Percentiles rank a stretch among this genome's conserved stretches.
phyloP scores from a whole-genome alignment of 2,329 filamentous ascomycete species.

The Alternaria sp. region DNA sequence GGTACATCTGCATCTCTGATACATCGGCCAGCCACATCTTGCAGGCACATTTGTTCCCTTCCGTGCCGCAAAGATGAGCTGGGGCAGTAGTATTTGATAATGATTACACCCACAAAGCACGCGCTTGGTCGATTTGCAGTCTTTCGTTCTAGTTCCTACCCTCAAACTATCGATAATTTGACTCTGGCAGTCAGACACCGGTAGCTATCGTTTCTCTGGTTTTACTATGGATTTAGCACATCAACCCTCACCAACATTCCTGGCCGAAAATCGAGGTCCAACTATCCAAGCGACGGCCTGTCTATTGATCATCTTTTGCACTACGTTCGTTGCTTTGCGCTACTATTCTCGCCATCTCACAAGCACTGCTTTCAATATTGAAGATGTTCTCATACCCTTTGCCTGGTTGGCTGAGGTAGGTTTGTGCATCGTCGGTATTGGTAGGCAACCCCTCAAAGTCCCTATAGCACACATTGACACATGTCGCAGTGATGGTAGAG shows the following conservation, averaged over 20 bases:
- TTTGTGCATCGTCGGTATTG: slow-evolving; percentile 28
- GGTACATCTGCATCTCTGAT: background rate
- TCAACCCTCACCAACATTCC: slow-evolving; percentile 13
- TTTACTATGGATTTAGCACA: slow-evolving; percentile 6
- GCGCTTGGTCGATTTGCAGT: background rate
- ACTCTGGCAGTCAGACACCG: slow-evolving; percentile 21
- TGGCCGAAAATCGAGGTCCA: slow-evolving; percentile 27
- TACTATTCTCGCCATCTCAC: slow-evolving; percentile 34
- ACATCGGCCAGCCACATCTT: background rate
- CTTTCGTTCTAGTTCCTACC: slow-evolving; percentile 5
- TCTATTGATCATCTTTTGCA: slow-evolving; percentile 28
- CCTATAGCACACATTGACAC: background rate
- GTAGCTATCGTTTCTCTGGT: slow-evolving; percentile 3
- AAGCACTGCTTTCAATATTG: slow-evolving; percentile 23
- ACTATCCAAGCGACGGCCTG: slow-evolving; percentile 25
- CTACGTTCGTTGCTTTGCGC: slow-evolving; percentile 29
- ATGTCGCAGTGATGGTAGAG: slow-evolving; percentile 32
- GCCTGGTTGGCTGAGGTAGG: slow-evolving; percentile 32
- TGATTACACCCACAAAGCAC: background rate
- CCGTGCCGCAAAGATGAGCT: slow-evolving; percentile 8
- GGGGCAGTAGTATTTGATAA: slow-evolving; percentile 10
- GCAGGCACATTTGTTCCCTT: background rate
- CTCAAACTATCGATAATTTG: slow-evolving; percentile 6
- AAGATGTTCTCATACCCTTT: slow-evolving; percentile 34
- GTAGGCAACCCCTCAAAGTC: slow-evolving; percentile 18